Percentiles rank a stretch among this genome's conserved stretches.
These are phyloP conservation scores for Ceratocystis cacaofunesta DNA, from an alignment of 2,329 filamentous ascomycete species.

Conservation along the genomic window DNA sequence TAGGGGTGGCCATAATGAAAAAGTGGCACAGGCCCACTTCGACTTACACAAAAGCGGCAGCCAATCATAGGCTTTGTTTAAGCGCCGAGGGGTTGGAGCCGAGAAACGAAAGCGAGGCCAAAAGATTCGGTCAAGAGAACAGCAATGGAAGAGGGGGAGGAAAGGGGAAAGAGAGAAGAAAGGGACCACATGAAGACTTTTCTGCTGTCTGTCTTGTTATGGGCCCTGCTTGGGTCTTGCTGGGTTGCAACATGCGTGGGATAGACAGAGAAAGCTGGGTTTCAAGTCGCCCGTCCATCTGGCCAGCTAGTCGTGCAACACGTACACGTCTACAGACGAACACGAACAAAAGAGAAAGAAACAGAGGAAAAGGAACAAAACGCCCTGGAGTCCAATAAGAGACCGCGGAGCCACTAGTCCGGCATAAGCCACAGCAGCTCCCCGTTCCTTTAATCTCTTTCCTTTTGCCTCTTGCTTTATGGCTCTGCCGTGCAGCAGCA, in stretches of 20 bases:
- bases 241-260: too few species aligned
- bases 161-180: not conserved
- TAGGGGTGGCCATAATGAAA: not conserved
- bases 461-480: not conserved
- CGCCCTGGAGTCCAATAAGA: not conserved
- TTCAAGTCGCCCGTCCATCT: too few species aligned
- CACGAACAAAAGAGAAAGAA: not conserved
- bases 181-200: not conserved
- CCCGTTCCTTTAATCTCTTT: not conserved
- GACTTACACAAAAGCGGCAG: constrained; percentile 5
- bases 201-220: too few species aligned
- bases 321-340: too few species aligned
- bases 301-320: too few species aligned
- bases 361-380: not conserved
- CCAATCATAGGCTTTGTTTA: not conserved
- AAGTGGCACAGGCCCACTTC: constrained; percentile 1
- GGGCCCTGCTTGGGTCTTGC: too few species aligned
- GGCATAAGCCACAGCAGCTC: not conserved
- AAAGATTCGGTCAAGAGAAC: not conserved
- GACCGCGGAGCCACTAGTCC: not conserved
- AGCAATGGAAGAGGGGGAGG: not conserved
- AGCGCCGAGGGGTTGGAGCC: constrained; percentile 5
- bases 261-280: too few species aligned
- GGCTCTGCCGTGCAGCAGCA: too few species aligned
- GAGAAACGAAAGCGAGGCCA: not conserved